Base-by-base conservation (phyloP, 164 flowering plant genomes). In the Chloranthus sessilifolius region DNA sequence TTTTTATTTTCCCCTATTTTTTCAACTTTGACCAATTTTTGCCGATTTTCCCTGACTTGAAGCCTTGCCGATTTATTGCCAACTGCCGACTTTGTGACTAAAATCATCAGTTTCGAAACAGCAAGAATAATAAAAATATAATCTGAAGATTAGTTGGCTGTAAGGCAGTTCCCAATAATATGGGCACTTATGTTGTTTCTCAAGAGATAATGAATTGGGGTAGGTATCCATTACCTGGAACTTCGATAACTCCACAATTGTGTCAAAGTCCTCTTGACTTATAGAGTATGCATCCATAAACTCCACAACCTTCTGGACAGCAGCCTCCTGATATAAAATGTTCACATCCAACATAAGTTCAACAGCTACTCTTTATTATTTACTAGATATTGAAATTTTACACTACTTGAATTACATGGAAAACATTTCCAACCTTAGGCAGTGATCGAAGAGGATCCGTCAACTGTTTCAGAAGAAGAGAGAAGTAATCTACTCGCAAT, bases 231-330 rank as follows among this genome's bases (percentile, higher is more conserved):
- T 30, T 28, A 92, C 98, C 96, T 82, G 64, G 59, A 82, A 88
- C 66, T 84, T 86, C 41, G 96, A 84, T 40, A 92, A 37, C 54
- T 83, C 96, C 61, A 86, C 68, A 6, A 92, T 66, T 38, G 91
- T 70, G 59, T 86, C 95, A 68, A 70, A 84, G 66, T 92, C 96
- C 55, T 88, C 96, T 74, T 74, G 91, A 71, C 77, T 85, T 23
- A 92, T 70, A 8, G 95, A 85, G 77, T 92, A 92, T 9, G 61
- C 21, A 70, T 81, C 85, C 98, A 92, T 88, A 62, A 88, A 83
- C 50, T 83, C 85, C 39, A 88, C 86, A 59, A 88, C 94, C 46
- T 69, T 72, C 58, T 67, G 71, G 55, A 84, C 94, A 40, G 94
- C 96, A 61, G 78, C 96, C 71, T 88, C 98, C 98, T 88, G 78